Conservation (phyloP, 495 filamentous ascomycete species). For the Neurospora sp. region DNA sequence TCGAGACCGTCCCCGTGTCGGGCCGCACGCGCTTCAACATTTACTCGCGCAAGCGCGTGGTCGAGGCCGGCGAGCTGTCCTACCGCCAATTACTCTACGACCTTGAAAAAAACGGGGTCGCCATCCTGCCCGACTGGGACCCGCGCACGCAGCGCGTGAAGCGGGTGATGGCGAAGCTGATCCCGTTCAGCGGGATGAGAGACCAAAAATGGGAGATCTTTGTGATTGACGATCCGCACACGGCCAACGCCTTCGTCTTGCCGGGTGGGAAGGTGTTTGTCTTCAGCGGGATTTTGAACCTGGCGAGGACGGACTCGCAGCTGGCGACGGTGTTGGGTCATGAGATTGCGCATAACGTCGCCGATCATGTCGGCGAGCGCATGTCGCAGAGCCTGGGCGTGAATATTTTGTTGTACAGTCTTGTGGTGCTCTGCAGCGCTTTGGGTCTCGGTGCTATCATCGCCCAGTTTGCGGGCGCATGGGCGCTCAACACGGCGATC, state of each 20-base stretch:
- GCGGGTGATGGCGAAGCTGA: constrained; percentile 59
- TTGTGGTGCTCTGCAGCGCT: constrained; percentile 43
- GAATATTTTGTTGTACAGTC: constrained; percentile 39
- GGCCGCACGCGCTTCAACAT: constrained; percentile 78
- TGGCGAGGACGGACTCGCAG: constrained; percentile 62
- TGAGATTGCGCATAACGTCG: constrained; percentile 89
- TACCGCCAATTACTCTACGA: constrained; percentile 43
- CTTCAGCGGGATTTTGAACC: constrained; percentile 68
- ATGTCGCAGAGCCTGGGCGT: constrained; percentile 55
- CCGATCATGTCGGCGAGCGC: constrained; percentile 67
- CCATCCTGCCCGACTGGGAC: constrained; percentile 34
- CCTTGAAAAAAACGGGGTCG: constrained; percentile 20
- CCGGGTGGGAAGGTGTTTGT: constrained; percentile 94
- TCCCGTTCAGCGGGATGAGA: constrained; percentile 55
- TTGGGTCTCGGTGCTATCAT: constrained; percentile 32
- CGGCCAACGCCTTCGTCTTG: constrained; percentile 77
- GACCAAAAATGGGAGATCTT: constrained; percentile 68
- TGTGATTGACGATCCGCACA: constrained; percentile 61
- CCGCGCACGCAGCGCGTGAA: constrained; percentile 40
- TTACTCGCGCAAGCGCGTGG: constrained; percentile 47
- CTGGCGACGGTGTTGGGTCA: constrained; percentile 81
- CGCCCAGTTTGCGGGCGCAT: constrained; percentile 29
- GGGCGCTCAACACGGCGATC: constrained; percentile 53
- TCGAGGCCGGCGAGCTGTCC: constrained; percentile 39
- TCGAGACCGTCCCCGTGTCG: constrained; percentile 72